These are phyloP conservation scores for Alternaria longipes DNA, from an alignment of 2,329 filamentous ascomycete species.

Conservation along the genomic window DNA sequence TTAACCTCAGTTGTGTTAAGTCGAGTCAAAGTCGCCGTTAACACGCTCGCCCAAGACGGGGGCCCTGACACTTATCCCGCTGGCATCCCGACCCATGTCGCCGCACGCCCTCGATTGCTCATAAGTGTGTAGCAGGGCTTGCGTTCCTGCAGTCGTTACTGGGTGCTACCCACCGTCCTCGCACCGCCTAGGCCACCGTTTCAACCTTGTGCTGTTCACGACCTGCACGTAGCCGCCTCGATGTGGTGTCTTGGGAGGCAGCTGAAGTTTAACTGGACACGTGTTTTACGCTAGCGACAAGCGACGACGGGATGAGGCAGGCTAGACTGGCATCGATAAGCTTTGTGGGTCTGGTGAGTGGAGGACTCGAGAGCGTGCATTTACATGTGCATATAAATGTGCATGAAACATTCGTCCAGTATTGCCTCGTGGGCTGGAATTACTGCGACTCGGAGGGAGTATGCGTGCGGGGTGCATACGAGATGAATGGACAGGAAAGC, in stretches of 20 bases:
- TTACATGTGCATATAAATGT: constrained; percentile 29
- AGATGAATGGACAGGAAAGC: constrained; percentile 23
- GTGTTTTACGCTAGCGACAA: constrained; percentile 16
- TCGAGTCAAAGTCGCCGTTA: constrained; percentile 15
- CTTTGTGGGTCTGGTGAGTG: constrained; percentile 29
- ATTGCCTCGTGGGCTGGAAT: constrained; percentile 9
- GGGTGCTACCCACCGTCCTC: constrained; percentile 34
- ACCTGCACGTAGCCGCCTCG: constrained; percentile 41
- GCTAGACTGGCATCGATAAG: constrained; percentile 27
- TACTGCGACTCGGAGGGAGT: constrained; percentile 11
- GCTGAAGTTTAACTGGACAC: constrained; percentile 35
- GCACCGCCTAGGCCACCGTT: constrained; percentile 28
- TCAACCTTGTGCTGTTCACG: constrained; percentile 37
- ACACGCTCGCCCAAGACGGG: constrained; percentile 22
- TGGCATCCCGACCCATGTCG: constrained; percentile 27
- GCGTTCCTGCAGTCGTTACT: constrained; percentile 49
- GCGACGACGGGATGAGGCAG: constrained; percentile 28
- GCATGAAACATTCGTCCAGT: constrained; percentile 27
- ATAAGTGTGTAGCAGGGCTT: constrained; percentile 13
- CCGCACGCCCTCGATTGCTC: neutral
- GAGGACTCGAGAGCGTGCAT: constrained; percentile 19
- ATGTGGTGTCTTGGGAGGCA: constrained; percentile 34
- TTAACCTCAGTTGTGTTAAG: constrained; percentile 25
- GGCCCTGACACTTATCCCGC: constrained; percentile 43
- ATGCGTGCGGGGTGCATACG: constrained; percentile 8